Base-by-base conservation (phyloP, 1,284 basidiomycete species). In the Rhizoctonia solani region DNA sequence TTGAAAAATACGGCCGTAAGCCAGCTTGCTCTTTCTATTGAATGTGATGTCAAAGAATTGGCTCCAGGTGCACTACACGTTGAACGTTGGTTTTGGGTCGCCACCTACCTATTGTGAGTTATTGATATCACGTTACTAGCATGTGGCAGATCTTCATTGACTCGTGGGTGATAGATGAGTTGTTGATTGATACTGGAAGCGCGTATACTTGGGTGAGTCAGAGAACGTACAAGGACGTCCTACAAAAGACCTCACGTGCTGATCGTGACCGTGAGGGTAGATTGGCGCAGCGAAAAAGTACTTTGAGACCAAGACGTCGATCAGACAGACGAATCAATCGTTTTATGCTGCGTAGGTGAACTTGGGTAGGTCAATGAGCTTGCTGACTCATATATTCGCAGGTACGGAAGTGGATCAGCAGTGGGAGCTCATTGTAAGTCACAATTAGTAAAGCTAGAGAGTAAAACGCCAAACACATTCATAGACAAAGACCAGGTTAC, bases 401-500 rank as follows among this genome's bases (percentile, higher is more conserved):
- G 47, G 29, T 63, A 54, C 25, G 50, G 19, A 37, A 65, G 61
- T 37, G 61, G 61, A 44, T 65, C 61, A 16, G 59, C 59, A 3
- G 59, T 63, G 21, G 59, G 59, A 27, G 14, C 23, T 29, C 13
- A 63, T 34, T 63, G 59, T 63, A 21, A 19, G 59, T 21, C 32
- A 34, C 19, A n/a, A n/a, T n/a, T n/a, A n/a, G n/a, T n/a, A n/a
- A n/a, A n/a, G n/a, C n/a, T n/a, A n/a, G n/a, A n/a, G n/a, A n/a
- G n/a, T n/a, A n/a, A n/a, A n/a, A n/a, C n/a, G n/a, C n/a, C n/a
- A n/a, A n/a, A n/a, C n/a, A n/a, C n/a, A n/a, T n/a, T n/a, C n/a
- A n/a, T 41, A 65, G 61, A 65, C 61, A 65, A 65, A 23, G 61
- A 65, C 41, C 39, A 53, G 27, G 49, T 65, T 21, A 65, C 61